Conservation (phyloP, 2,329 filamentous ascomycete species). For the Microdochium paspali region DNA sequence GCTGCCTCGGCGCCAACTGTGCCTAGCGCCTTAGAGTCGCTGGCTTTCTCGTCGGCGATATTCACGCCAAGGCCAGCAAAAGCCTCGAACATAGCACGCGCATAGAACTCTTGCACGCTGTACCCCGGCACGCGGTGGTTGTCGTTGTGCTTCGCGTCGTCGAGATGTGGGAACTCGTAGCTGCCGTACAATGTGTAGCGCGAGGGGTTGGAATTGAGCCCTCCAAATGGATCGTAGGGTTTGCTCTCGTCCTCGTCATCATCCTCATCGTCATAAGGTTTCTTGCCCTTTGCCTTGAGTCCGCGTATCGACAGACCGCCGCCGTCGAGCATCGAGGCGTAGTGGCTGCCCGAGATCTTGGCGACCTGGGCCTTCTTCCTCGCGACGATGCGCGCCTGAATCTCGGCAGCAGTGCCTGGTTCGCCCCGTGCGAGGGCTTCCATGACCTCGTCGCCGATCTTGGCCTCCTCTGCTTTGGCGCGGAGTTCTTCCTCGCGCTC, state of each 20-base stretch:
- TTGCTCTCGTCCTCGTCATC: conserved; percentile 54
- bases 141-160: conserved; percentile 54
- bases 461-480: conserved; percentile 54
- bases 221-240: conserved; percentile 84
- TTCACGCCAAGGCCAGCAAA: conserved; percentile 87
- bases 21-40: conserved; percentile 23
- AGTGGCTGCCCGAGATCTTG: conserved; percentile 26
- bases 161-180: conserved; percentile 70
- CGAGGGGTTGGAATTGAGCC: conserved; percentile 51
- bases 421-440: conserved; percentile 56
- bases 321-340: conserved; percentile 15
- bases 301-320: conserved; percentile 62
- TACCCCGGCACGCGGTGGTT: conserved; percentile 73
- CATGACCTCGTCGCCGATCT: conserved; percentile 60
- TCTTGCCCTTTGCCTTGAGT: conserved; percentile 53
- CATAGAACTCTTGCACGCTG: conserved; percentile 71
- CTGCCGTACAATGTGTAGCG: conserved; percentile 60
- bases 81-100: conserved; percentile 74
- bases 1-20: conserved; percentile 23
- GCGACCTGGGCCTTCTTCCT: conserved; percentile 63
- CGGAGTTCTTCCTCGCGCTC: conserved; percentile 61
- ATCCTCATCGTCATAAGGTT: conserved; percentile 20
- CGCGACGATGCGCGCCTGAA: conserved; percentile 53
- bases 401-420: conserved; percentile 47
- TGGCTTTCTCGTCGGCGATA: conserved; percentile 63